Evolutionary conservation across 208 protist genomes (phyloP), one percentile per base, ranked within the genome.

Genomic region (Wallacemonas sp.): DNA sequence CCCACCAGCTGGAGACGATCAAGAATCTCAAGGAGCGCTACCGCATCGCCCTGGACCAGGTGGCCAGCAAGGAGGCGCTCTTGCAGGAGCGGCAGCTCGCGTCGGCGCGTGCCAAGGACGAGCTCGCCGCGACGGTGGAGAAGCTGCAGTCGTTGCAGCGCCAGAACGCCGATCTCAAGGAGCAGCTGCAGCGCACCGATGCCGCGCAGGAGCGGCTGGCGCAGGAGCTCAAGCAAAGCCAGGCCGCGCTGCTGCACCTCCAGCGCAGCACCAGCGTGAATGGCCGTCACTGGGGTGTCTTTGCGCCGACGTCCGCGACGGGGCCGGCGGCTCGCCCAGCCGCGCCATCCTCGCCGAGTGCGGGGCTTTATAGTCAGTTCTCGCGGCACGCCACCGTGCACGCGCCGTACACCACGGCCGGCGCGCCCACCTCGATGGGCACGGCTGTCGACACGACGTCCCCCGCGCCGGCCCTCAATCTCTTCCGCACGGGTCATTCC

Each of bases 171-270:
- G 88, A 94, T 23, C 70, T 96, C 0, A 75, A 82, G 33, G 84
- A 84, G 46, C 84, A 93, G 64, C 77, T 94, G 22, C 65, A 74
- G 61, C 82, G 79, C 49, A 89, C 79, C 12, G 86, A 92, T 54
- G 67, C 64, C 16, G 82, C 80, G 12, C 76, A 83, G 12, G 87
- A 89, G 57, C 69, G 79, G 65, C 71, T 96, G 23, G 65, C 75
- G 31, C 57, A 77, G 45, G 87, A 96, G 64, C 66, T 96, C 22
- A 89, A 93, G 62, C 79, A 89, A 57, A 89, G 64, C 14, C 86
- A 92, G 62, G 72, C 79, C 41, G 91, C 87, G 1, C 81, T 96
- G 11, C 69, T 96, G 52, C 86, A 90, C 29, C 66, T 96, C 38
- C 87, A 96, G 64, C 76, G 86, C 45, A 88, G 75, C 59, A 94